Conservation (phyloP, 2,329 filamentous ascomycete genomes). For the Colletotrichum sp. region DNA sequence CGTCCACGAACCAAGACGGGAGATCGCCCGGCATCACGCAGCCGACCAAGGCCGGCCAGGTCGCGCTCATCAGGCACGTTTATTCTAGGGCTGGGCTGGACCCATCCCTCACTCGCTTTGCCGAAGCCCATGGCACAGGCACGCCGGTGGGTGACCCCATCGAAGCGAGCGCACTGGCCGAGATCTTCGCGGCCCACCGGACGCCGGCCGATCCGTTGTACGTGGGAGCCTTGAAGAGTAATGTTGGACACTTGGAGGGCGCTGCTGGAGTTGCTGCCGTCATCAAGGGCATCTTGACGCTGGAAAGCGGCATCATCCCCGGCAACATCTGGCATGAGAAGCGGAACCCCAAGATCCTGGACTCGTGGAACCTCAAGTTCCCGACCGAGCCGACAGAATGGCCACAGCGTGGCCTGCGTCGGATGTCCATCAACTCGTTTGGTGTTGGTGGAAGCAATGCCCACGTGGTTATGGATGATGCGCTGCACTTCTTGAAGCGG, state of each 20-base stretch:
- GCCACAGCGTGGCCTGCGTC: constrained; percentile 43
- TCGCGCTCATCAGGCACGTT: constrained; percentile 38
- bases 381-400: constrained; percentile 27
- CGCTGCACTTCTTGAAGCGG: constrained; percentile 6
- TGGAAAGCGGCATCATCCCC: constrained; percentile 36
- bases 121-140: constrained; percentile 59
- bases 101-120: constrained; percentile 30
- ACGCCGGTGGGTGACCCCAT: constrained; percentile 61
- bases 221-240: constrained; percentile 22
- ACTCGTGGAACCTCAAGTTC: constrained; percentile 32
- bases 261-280: constrained; percentile 27
- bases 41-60: constrained; percentile 34
- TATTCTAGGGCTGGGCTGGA: constrained; percentile 35
- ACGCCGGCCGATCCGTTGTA: constrained; percentile 35
- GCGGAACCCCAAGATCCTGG: constrained; percentile 32
- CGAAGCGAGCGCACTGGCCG: constrained; percentile 53
- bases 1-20: constrained; percentile 47
- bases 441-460: constrained; percentile 24
- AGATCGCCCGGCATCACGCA: constrained; percentile 42
- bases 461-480: constrained; percentile 38
- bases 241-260: constrained; percentile 32
- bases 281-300: constrained; percentile 31
- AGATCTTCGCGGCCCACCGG: constrained; percentile 44
- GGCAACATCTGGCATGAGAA: constrained; percentile 33
- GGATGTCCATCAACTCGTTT: constrained; percentile 58